Conservation (phyloP, 2,329 filamentous ascomycete genomes). For the Periconia sp. region DNA sequence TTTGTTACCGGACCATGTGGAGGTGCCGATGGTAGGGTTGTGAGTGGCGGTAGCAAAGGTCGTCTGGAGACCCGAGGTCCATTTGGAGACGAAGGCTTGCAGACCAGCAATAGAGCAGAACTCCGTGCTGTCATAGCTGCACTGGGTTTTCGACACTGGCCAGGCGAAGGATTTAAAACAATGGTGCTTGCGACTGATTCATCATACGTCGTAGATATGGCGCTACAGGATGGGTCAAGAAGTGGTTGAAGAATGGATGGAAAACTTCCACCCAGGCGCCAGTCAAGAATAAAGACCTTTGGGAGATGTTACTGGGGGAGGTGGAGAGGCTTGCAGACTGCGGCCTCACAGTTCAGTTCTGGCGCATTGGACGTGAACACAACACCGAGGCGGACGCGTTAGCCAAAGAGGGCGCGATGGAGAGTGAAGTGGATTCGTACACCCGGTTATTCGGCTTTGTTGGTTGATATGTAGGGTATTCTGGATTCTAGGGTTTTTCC, state of each 20-base stretch:
- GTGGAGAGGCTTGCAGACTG: conserved; percentile 3
- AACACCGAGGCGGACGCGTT: background rate
- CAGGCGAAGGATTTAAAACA: conserved; percentile 43
- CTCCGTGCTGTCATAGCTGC: conserved; percentile 58
- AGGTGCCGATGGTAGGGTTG: background rate
- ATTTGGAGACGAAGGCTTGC: conserved; percentile 37
- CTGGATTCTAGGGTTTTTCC: background rate
- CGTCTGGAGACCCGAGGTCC: conserved; percentile 51
- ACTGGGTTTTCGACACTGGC: conserved; percentile 51
- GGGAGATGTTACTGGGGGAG: conserved; percentile 41
- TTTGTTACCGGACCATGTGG: conserved; percentile 11
- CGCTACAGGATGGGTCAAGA: conserved; percentile 46
- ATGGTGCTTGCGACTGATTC: conserved; percentile 60
- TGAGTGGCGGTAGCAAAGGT: conserved; percentile 15
- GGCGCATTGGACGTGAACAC: background rate
- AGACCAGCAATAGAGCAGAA: conserved; percentile 59
- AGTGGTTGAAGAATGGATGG: conserved; percentile 53
- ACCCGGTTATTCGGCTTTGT: background rate
- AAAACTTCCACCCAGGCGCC: conserved; percentile 29
- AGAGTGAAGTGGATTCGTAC: background rate
- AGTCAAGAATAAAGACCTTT: conserved; percentile 57
- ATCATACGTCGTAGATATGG: conserved; percentile 53
- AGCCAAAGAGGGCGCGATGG: background rate
- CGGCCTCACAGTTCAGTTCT: background rate
- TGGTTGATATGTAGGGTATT: background rate